A percentile compares a stretch with the other conserved stretches of the same genome.
phyloP scores from a whole-genome alignment of 1,284 basidiomycete species.

The Ceratobasidium sp. region DNA sequence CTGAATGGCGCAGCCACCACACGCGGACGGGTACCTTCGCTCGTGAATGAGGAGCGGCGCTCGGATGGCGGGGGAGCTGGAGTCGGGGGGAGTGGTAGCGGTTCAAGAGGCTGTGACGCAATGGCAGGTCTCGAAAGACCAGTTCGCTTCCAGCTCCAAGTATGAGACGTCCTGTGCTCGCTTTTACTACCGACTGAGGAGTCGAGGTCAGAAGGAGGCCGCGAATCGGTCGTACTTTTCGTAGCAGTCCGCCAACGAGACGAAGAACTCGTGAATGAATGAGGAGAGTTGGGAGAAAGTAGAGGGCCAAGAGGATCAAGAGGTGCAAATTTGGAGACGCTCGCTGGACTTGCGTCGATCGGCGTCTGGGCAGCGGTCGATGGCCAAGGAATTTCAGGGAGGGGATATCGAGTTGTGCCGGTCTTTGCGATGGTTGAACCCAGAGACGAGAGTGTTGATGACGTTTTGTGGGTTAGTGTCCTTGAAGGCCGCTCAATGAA shows the following conservation, averaged over 20 bases:
- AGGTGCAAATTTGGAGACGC: constrained; percentile 20
- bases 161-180: constrained; percentile 26
- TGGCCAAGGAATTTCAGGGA: constrained; percentile 38
- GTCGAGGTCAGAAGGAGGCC: constrained; percentile 1
- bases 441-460: constrained; percentile 34
- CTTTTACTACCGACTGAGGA: constrained; percentile 16
- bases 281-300: constrained; percentile 6
- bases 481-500: constrained; percentile 11
- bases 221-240: constrained; percentile 29
- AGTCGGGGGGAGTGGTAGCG: constrained; percentile 29
- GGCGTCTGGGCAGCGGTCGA: constrained; percentile 33
- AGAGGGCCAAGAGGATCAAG: constrained; percentile 37
- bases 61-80: constrained; percentile 36
- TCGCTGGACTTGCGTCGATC: background rate
- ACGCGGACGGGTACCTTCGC: constrained; percentile 27
- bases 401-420: constrained; percentile 32
- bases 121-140: constrained; percentile 25
- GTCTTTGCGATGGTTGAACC: constrained; percentile 38
- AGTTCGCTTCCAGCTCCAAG: constrained; percentile 40
- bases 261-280: constrained; percentile 10
- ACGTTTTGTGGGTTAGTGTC: constrained; percentile 18
- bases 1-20: constrained; percentile 29
- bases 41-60: constrained; percentile 37
- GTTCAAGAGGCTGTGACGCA: constrained; percentile 27
- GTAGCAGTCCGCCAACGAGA: constrained; percentile 39